Conservation (phyloP, 1,284 basidiomycete species). For the Naganishia cerealis region DNA sequence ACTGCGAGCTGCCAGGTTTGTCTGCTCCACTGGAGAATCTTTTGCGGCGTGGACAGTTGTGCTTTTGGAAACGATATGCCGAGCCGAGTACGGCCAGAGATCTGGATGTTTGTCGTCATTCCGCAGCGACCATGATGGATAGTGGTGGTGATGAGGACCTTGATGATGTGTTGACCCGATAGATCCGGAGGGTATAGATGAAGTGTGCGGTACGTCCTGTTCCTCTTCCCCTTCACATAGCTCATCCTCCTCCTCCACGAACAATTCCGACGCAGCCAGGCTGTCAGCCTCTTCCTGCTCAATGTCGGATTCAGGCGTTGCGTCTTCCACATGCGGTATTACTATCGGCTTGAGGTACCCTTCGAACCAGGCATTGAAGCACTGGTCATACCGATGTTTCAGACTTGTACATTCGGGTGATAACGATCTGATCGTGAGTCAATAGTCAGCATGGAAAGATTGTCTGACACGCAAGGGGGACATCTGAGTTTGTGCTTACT, state of each 20-base stretch:
- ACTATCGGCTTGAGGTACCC: conserved; percentile 76
- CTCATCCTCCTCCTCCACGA: background rate
- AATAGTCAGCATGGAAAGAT: background rate
- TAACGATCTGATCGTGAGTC: conserved; percentile 52
- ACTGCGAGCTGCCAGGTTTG: background rate
- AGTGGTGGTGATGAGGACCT: background rate
- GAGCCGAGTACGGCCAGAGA: conserved; percentile 23
- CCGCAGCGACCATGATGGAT: conserved; percentile 26
- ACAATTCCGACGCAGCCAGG: background rate
- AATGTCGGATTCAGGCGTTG: background rate
- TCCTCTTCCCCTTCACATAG: background rate
- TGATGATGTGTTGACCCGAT: conserved; percentile 13
- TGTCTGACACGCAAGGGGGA: background rate
- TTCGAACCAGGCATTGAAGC: conserved; percentile 96
- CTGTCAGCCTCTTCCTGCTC: conserved; percentile 10
- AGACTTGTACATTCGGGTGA: conserved; percentile 80
- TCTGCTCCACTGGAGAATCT: background rate
- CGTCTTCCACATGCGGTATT: background rate
- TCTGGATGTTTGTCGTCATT: conserved; percentile 25
- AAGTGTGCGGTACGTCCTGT: background rate
- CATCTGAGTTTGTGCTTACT: conserved; percentile 12
- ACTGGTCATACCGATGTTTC: conserved; percentile 84
- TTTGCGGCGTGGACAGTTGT: background rate
- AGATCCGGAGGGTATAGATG: background rate
- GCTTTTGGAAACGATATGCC: background rate